Evolutionary conservation across 345 rosid species (phyloP).

Genomic region (Xanthoceras sorbifolium): DNA sequence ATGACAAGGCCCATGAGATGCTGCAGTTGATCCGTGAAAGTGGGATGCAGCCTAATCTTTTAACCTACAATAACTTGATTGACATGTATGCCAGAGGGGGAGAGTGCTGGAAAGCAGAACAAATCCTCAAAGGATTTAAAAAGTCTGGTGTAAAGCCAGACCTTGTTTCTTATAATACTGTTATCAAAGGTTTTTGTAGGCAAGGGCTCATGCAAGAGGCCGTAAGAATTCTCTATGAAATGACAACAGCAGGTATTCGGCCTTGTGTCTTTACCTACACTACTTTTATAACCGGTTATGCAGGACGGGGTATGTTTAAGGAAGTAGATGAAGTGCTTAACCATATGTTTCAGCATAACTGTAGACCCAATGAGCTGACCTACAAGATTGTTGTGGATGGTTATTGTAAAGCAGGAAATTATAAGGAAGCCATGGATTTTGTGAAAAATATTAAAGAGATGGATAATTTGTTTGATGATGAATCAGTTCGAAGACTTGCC

Average conservation of each 20-base stretch:
- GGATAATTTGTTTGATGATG: slow-evolving; percentile 57
- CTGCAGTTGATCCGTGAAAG: slow-evolving; percentile 51
- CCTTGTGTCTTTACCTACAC: slow-evolving; percentile 91
- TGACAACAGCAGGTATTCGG: slow-evolving; percentile 63
- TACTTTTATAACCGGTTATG: slow-evolving; percentile 73
- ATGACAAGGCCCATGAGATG: slow-evolving; percentile 56
- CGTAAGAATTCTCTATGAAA: slow-evolving; percentile 68
- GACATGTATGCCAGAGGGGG: slow-evolving; percentile 86
- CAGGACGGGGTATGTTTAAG: slow-evolving; percentile 58
- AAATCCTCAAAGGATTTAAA: slow-evolving; percentile 54
- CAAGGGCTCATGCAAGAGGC: slow-evolving; percentile 84
- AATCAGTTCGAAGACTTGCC: slow-evolving; percentile 56
- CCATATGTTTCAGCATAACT: slow-evolving; percentile 67
- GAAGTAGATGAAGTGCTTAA: slow-evolving; percentile 70
- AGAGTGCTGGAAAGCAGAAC: slow-evolving; percentile 89
- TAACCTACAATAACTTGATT: slow-evolving; percentile 87
- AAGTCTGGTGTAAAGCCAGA: slow-evolving; percentile 58
- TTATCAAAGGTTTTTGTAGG: slow-evolving; percentile 92
- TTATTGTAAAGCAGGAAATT: slow-evolving; percentile 68
- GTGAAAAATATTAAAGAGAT: slow-evolving; percentile 57
- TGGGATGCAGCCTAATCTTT: slow-evolving; percentile 75
- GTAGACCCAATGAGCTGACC: slow-evolving; percentile 78
- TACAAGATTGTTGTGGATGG: slow-evolving; percentile 87
- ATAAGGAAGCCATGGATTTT: slow-evolving; percentile 79
- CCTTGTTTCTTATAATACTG: slow-evolving; percentile 84